Conservation (phyloP, 192 early-diverging fungal genomes). For the Rhizophlyctis rosea region DNA sequence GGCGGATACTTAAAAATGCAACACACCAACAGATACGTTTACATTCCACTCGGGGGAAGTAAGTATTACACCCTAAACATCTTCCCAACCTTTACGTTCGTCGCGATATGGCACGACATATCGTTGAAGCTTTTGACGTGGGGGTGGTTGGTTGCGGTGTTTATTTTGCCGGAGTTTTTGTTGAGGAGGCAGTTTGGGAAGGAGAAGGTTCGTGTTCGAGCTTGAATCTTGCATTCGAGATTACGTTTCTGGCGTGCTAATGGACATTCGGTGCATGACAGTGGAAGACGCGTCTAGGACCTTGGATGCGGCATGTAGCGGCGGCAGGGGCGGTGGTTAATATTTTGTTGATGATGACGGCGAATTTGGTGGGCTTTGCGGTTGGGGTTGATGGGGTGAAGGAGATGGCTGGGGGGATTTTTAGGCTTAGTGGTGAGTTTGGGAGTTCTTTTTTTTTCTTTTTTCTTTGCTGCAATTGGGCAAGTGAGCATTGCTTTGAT, state of each 20-base stretch:
- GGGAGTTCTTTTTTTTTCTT: not conserved
- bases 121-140: constrained; percentile 78
- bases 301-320: not conserved
- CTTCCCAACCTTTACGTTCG: constrained; percentile 91
- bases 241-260: not conserved
- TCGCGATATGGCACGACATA: constrained; percentile 97
- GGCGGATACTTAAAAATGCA: not conserved
- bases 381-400: constrained; percentile 85
- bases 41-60: constrained; percentile 87
- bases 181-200: constrained; percentile 54
- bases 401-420: constrained; percentile 67
- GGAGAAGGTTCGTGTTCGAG: not conserved
- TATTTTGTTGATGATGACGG: constrained; percentile 92
- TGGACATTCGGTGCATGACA: not conserved
- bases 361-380: constrained; percentile 93
- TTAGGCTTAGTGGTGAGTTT: constrained; percentile 49
- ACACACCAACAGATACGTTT: constrained; percentile 60
- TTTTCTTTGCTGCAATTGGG: not conserved
- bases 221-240: too few relatives aligned
- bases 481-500: too few relatives aligned
- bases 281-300: constrained; percentile 6
- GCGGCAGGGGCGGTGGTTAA: constrained; percentile 78
- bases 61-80: constrained; percentile 70
- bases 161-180: constrained; percentile 84
- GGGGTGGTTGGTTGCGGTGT: constrained; percentile 85